Evolutionary conservation across 768 basidiomycete species (phyloP), one percentile per base, ranked within the genome.

Genomic region (Gelatoporia subvermispora): DNA sequence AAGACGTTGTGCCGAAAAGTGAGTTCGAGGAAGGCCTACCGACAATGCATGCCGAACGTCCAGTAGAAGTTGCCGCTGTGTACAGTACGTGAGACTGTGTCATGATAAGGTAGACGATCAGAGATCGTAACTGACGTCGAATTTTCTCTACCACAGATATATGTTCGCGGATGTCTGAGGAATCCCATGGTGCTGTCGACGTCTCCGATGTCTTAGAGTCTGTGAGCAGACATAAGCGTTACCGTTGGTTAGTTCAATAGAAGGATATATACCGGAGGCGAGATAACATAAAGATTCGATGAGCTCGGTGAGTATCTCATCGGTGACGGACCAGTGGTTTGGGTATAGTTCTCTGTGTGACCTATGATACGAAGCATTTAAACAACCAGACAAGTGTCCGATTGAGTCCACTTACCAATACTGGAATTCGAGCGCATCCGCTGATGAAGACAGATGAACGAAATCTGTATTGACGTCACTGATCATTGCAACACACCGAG

Each of bases 291-390:
- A 34, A 1, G 36, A 24, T 3, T 44, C 41, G 2, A 28, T 41
- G 1, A 60, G 23, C 17, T 57, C 50, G 8, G 50, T 21, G 3
- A 59, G 16, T 1, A 24, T 40, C 11, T 47, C 36, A 11, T 40
- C 17, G 1, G 39, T 9, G 8, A 55, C 24, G 2, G 3, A n/a
- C 22, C 48, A 50, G n/a, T 52, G 25, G 40, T 52, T 24, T 0
- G 62, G 62, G 31, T 60, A 63, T 41, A 58, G 53, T 17, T 47
- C 40, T 2, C 59, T 50, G 37, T 63, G 62, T 3, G 23, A 3
- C 61, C 59, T 63, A 22, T 21, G 16, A 11, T 20, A 2, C 16
- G 5, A 41, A 3, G 5, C 28, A 31, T 5, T 13, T 7, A 13
- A 31, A 31, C 13, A 5, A 13, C 28, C 28, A 7, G 28, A 31